Base-by-base conservation (phyloP, 257 asterid species). In the Nicotiana attenuata region DNA sequence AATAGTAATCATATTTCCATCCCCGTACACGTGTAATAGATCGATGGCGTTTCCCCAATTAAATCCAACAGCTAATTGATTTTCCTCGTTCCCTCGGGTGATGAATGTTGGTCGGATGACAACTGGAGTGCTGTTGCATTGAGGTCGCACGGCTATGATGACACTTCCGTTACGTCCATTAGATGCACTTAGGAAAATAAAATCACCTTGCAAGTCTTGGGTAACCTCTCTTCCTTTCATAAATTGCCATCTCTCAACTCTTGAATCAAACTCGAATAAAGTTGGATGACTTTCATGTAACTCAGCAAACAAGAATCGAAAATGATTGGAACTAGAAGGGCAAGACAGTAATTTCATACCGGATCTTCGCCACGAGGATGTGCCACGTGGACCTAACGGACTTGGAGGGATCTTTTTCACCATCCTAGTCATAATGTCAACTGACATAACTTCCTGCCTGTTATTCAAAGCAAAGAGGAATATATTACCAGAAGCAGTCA, bases 341-440 rank as follows among this genome's bases (percentile, higher is more conserved):
- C 55, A 76, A 45, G 86, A 75, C 1, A 87, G 81, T 65, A 88
- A 65, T 80, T 87, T 88, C 89, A 88, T 83, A 65, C 90, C 88
- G 10, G 89, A 88, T 29, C 90, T 88, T 33, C 88, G 82, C 91
- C 91, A 87, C 5, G 86, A 87, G 0, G 90, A 89, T 8, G 91
- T 89, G 52, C 90, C 90, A 76, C 91, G 87, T 53, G 87, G 91
- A 45, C 91, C 91, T 1, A 87, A 56, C 3, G 91, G 90, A 61
- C 89, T 88, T 14, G 88, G 86, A 17, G 90, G 90, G 69, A 88
- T 83, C 83, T 24, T 85, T 71, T 80, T 88, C 26, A 87, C 84
- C 7, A 80, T 79, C 68, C 47, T 83, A 7, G 82, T 76, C 81
- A 87, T 81, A 26, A 87, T 89, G 61, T 88, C 84, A 73, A 88